These are phyloP conservation scores for Amoebophrya sp. DNA, from an alignment of 169 alveolate species.

Conservation along the genomic window DNA sequence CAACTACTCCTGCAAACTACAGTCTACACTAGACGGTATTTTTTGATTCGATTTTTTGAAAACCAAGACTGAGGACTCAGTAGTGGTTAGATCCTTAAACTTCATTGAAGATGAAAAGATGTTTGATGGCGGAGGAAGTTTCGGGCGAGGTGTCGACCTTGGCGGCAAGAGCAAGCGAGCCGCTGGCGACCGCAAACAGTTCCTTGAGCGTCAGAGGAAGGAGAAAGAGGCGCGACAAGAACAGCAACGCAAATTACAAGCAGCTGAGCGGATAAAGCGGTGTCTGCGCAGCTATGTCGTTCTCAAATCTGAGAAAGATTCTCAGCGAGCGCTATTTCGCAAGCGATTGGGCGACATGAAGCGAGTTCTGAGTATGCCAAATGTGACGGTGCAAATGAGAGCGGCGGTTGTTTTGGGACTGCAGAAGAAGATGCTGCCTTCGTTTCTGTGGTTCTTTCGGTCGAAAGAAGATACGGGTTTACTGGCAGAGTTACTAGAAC, in stretches of 20 bases:
- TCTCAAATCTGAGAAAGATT: not conserved
- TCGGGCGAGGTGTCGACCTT: not conserved
- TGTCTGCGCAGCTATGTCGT: not conserved
- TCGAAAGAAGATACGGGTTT: not conserved
- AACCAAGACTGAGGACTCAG: no score
- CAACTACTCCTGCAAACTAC: no score
- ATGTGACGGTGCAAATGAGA: not conserved
- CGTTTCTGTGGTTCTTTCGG: not conserved
- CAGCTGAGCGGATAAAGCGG: not conserved
- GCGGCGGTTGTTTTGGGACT: not conserved
- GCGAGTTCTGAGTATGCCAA: not conserved
- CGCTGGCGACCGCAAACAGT: not conserved
- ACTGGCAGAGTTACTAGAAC: not conserved
- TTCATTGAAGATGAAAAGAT: not conserved
- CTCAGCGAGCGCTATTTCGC: not conserved
- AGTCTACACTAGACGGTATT: no score
- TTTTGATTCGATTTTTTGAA: no score
- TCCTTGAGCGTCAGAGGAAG: not conserved
- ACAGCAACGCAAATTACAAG: not conserved
- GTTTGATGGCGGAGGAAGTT: not conserved
- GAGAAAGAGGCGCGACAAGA: not conserved
- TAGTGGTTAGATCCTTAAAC: no score
- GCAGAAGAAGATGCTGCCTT: not conserved
- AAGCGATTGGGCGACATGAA: not conserved
- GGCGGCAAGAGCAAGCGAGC: constrained; percentile 8